Conservation (phyloP, 805 yeast species). For the Candida verbasci region DNA sequence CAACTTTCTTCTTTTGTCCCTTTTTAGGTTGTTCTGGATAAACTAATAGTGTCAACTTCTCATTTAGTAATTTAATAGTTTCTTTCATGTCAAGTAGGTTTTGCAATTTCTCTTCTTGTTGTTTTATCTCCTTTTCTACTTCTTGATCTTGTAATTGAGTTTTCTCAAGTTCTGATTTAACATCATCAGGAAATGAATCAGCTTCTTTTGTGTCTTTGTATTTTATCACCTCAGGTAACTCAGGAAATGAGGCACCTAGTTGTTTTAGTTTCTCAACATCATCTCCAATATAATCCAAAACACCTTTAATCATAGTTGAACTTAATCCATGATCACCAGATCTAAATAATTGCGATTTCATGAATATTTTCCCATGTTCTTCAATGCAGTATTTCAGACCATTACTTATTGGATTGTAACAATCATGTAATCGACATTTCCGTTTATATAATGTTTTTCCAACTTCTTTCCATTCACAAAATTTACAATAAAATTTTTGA, state of each 20-base stretch:
- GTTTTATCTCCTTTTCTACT: slow-evolving; percentile 2
- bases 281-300: slow-evolving; percentile 18
- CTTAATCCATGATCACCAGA: slow-evolving; percentile 11
- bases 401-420: slow-evolving; percentile 50
- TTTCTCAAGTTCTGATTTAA: slow-evolving; percentile 6
- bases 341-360: slow-evolving; percentile 16
- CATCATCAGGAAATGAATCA: slow-evolving; percentile 8
- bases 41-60: slow-evolving; percentile 17
- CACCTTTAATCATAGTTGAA: slow-evolving; percentile 18
- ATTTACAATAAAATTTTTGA: slow-evolving; percentile 64
- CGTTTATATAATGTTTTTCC: slow-evolving; percentile 68
- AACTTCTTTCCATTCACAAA: slow-evolving; percentile 53
- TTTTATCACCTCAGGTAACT: slow-evolving; percentile 26
- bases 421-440: slow-evolving; percentile 60
- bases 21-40: slow-evolving; percentile 18
- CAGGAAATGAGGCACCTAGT: slow-evolving; percentile 41
- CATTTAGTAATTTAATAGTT: slow-evolving; percentile 33
- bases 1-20: slow-evolving; percentile 32
- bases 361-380: slow-evolving; percentile 59
- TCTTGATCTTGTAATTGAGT: slow-evolving; percentile 12
- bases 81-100: slow-evolving; percentile 32
- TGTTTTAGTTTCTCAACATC: slow-evolving; percentile 17
- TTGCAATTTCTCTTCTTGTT: slow-evolving; percentile 12
- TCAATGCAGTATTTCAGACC: slow-evolving; percentile 69
- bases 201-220: slow-evolving; percentile 13